Evolutionary conservation across 2,329 filamentous ascomycete genomes (phyloP).

Genomic region (Gyromitra esculenta): DNA sequence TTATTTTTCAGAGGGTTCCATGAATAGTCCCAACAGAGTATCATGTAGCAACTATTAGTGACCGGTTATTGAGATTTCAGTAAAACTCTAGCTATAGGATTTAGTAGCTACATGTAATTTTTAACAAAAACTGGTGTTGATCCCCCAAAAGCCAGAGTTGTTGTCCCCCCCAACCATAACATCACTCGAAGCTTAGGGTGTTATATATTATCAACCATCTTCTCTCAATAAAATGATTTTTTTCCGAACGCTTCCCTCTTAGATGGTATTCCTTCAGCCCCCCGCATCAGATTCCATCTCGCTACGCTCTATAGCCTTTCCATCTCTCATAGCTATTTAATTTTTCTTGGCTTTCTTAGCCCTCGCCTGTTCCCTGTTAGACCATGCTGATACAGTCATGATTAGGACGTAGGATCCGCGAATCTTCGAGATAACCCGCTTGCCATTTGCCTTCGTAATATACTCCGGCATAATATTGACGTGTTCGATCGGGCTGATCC

Average conservation of each 20-base stretch:
- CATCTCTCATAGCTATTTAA: background rate
- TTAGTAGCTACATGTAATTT: too few relatives aligned
- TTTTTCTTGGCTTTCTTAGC: background rate
- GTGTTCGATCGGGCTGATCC: slow-evolving; percentile 17
- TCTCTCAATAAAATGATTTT: background rate
- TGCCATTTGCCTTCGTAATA: background rate
- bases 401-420: slow-evolving; percentile 29
- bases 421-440: background rate
- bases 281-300: background rate
- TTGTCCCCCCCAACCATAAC: too few relatives aligned
- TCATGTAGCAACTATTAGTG: too few relatives aligned
- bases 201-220: background rate
- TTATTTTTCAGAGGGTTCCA: too few relatives aligned
- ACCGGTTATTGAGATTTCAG: too few relatives aligned
- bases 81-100: too few relatives aligned
- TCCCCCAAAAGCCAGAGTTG: too few relatives aligned
- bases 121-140: too few relatives aligned
- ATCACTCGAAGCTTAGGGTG: background rate
- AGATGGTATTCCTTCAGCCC: background rate
- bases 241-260: background rate
- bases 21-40: too few relatives aligned
- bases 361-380: background rate
- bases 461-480: slow-evolving; percentile 27
- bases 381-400: slow-evolving; percentile 15
- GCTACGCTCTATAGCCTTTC: background rate